These are phyloP conservation scores for Cutaneotrichosporon cutaneum DNA, from an alignment of 1,284 basidiomycete genomes.

Conservation along the genomic window DNA sequence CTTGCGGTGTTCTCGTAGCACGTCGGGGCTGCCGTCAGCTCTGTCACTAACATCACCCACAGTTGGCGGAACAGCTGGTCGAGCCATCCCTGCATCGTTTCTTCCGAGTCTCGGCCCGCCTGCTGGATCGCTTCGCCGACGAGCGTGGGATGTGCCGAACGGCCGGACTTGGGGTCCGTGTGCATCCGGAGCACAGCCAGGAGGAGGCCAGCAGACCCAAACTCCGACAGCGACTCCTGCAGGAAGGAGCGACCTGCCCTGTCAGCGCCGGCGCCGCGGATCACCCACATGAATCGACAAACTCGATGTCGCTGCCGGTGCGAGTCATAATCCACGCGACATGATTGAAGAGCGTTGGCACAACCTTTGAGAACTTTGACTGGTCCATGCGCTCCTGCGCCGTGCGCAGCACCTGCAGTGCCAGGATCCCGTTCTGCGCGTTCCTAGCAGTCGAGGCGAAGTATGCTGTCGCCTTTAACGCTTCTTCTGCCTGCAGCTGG, in stretches of 20 bases:
- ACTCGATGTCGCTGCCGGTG: constrained; percentile 11
- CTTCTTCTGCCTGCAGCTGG: constrained; percentile 34
- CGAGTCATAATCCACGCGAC: constrained; percentile 30
- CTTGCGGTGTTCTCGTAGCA: constrained; percentile 31
- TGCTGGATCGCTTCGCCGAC: constrained; percentile 15
- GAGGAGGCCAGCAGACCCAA: constrained; percentile 38
- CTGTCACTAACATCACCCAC: constrained; percentile 9
- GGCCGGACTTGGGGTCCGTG: constrained; percentile 2
- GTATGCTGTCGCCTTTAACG: constrained; percentile 34
- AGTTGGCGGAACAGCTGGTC: constrained; percentile 25
- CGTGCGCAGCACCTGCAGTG: constrained; percentile 36
- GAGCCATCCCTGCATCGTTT: constrained; percentile 16
- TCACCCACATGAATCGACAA: constrained; percentile 20
- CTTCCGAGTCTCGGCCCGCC: neutral
- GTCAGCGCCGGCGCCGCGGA: neutral
- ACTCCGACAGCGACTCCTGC: constrained; percentile 15
- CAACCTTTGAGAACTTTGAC: constrained; percentile 31
- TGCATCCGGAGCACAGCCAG: constrained; percentile 31
- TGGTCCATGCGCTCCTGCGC: constrained; percentile 32
- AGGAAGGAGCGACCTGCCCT: constrained; percentile 10
- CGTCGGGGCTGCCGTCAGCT: constrained; percentile 26
- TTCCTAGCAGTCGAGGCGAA: constrained; percentile 28
- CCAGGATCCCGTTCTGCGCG: constrained; percentile 38
- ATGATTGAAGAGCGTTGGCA: constrained; percentile 32
- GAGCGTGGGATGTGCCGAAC: constrained; percentile 2